These are phyloP conservation scores for Isatis tinctoria DNA, from an alignment of 345 rosid species.

Conservation along the genomic window DNA sequence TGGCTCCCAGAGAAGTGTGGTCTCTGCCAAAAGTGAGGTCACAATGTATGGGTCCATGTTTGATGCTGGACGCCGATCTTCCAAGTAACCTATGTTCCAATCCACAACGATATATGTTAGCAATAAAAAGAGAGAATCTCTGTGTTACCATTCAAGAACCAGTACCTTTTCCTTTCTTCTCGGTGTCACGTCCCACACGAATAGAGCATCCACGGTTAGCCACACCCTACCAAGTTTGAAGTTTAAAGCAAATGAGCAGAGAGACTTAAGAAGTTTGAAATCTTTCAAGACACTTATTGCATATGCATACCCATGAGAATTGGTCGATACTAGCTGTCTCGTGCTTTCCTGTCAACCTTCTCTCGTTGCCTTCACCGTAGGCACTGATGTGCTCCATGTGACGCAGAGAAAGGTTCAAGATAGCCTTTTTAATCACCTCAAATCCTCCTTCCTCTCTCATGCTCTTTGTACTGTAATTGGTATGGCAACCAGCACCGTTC, in stretches of 20 bases:
- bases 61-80: conserved; percentile 89
- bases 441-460: conserved; percentile 96
- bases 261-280: neutral
- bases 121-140: neutral
- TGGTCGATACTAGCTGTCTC: conserved; percentile 89
- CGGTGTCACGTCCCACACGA: conserved; percentile 97
- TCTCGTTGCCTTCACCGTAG: conserved; percentile 98
- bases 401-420: conserved; percentile 83
- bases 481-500: conserved; percentile 99
- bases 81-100: conserved; percentile 62
- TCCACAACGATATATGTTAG: conserved; percentile 17
- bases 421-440: conserved; percentile 87
- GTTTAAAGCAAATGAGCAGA: neutral
- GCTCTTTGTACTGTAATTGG: conserved; percentile 92
- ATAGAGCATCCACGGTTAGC: conserved; percentile 98
- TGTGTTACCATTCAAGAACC: neutral
- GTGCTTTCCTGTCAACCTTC: conserved; percentile 94
- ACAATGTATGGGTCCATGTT: conserved; percentile 92
- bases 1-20: conserved; percentile 78
- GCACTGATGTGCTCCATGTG: conserved; percentile 88
- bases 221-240: conserved; percentile 57
- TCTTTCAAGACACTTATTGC: neutral
- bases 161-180: conserved; percentile 83
- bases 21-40: conserved; percentile 68
- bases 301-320: conserved; percentile 76